A percentile compares a stretch with the other conserved stretches of the same genome.
Evolutionary conservation across 306 rosid species (phyloP).

Genomic region (Quercus variabilis): DNA sequence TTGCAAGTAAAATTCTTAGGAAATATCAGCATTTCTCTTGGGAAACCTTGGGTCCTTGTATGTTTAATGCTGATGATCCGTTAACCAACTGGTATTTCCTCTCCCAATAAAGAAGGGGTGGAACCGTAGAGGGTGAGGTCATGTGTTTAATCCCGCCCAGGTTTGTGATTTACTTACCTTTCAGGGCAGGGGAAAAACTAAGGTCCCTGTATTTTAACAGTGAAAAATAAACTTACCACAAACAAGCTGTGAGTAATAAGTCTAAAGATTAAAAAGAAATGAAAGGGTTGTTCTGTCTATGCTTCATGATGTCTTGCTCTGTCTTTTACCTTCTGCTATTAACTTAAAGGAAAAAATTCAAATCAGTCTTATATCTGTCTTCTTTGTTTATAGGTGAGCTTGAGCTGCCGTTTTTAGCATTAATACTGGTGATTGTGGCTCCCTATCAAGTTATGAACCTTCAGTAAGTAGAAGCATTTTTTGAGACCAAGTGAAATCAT

Average conservation of each 20-base stretch:
- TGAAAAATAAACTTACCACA: neutral
- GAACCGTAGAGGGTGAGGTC: neutral
- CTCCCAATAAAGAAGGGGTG: neutral
- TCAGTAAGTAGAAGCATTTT: constrained; percentile 37
- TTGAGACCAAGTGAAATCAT: neutral
- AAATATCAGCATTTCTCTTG: too few relatives aligned
- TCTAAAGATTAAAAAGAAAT: neutral
- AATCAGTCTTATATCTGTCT: neutral
- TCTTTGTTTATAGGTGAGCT: constrained; percentile 60
- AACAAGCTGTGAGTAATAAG: neutral
- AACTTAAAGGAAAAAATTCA: neutral
- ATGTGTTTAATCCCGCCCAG: too few relatives aligned
- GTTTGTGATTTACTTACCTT: too few relatives aligned
- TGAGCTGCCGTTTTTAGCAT: constrained; percentile 76
- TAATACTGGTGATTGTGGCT: constrained; percentile 70
- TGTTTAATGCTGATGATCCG: neutral
- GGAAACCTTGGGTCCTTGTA: neutral
- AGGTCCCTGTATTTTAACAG: neutral
- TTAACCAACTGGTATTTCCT: neutral
- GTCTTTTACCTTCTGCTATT: neutral
- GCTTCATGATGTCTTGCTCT: constrained; percentile 13
- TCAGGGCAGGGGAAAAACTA: neutral
- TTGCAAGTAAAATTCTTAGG: too few relatives aligned
- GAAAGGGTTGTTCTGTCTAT: constrained; percentile 2
- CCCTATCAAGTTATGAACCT: constrained; percentile 61